Percentiles rank a stretch among this genome's conserved stretches.
Conservation (phyloP, 2,329 filamentous ascomycete genomes). For the Calonectria leucothoes region DNA sequence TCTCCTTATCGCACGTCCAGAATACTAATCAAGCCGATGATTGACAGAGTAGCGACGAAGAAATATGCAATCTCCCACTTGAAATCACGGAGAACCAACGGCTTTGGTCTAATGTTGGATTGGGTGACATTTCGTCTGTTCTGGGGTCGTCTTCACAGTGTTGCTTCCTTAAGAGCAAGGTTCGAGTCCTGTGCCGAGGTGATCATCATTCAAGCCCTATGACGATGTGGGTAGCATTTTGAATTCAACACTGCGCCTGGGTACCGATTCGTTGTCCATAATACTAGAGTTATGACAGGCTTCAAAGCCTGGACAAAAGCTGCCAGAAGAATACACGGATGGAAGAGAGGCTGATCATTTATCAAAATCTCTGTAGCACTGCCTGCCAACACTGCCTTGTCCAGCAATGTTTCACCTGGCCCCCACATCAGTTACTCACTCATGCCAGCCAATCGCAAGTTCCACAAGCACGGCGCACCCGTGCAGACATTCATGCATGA, state of each 20-base stretch:
- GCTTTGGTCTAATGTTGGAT: background rate
- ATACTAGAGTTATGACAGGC: background rate
- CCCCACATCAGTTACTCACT: no score
- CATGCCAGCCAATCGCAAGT: no score
- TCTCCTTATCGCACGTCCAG: background rate
- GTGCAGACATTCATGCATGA: no score
- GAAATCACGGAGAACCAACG: background rate
- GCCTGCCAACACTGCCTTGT: no score
- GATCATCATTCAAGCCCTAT: background rate
- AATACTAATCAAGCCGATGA: background rate
- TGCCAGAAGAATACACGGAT: no score
- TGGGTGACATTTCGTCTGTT: background rate
- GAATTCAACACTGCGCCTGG: background rate
- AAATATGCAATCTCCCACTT: background rate
- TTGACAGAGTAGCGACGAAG: background rate
- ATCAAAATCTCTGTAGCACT: no score
- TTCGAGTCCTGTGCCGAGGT: background rate
- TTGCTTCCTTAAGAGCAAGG: background rate
- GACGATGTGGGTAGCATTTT: background rate
- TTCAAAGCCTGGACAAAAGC: no score
- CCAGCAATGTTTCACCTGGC: no score
- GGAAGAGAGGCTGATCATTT: no score
- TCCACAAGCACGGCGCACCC: no score
- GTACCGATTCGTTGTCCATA: background rate
- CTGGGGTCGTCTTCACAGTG: background rate